These are phyloP conservation scores for Penicillium sp. DNA, from an alignment of 2,329 filamentous ascomycete species.

Conservation along the genomic window DNA sequence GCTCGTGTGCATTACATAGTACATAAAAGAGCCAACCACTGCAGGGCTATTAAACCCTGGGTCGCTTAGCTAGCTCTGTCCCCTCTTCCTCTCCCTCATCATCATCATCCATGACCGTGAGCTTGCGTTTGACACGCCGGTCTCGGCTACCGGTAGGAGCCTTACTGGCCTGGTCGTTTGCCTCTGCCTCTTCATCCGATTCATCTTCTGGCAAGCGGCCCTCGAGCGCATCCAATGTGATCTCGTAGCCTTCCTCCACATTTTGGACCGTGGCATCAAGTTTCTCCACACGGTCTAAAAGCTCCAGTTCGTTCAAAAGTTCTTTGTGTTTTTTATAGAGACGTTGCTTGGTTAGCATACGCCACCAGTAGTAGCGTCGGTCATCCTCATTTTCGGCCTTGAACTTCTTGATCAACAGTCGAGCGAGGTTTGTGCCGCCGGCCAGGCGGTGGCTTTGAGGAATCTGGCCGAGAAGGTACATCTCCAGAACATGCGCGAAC, in stretches of 20 bases:
- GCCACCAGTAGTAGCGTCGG: slow-evolving; percentile 63
- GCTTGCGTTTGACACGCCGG: slow-evolving; percentile 24
- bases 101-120: slow-evolving; percentile 24
- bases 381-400: slow-evolving; percentile 54
- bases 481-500: slow-evolving; percentile 61
- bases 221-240: slow-evolving; percentile 45
- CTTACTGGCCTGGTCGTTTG: background rate
- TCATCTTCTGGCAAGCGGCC: slow-evolving; percentile 18
- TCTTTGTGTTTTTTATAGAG: slow-evolving; percentile 62
- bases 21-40: background rate
- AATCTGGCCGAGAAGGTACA: slow-evolving; percentile 60
- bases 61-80: slow-evolving; percentile 30
- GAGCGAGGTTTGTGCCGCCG: slow-evolving; percentile 51
- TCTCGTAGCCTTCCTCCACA: slow-evolving; percentile 59
- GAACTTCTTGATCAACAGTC: slow-evolving; percentile 48
- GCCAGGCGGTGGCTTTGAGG: slow-evolving; percentile 48
- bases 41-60: slow-evolving; percentile 28
- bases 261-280: slow-evolving; percentile 58
- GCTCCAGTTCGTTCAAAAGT: slow-evolving; percentile 57
- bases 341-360: slow-evolving; percentile 61
- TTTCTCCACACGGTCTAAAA: slow-evolving; percentile 56
- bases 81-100: slow-evolving; percentile 27
- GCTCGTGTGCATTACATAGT: slow-evolving; percentile 5
- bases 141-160: slow-evolving; percentile 11
- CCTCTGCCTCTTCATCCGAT: slow-evolving; percentile 10